phyloP scores from a whole-genome alignment of 441 rosid genomes.

The Erysimum cheiri region DNA sequence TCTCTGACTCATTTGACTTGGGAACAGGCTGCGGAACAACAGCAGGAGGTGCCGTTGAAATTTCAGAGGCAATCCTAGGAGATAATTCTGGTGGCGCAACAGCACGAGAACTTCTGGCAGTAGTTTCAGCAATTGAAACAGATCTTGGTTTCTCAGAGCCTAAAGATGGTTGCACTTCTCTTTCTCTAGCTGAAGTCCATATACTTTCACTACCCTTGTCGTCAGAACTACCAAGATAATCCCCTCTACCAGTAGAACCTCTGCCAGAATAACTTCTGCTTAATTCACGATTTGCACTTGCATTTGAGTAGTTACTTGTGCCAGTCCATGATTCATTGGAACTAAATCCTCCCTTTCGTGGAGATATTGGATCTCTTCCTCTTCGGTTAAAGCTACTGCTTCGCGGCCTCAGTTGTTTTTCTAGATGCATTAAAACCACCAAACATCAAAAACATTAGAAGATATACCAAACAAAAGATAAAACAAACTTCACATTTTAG shows the following conservation, averaged over 20 bases:
- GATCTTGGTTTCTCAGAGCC: constrained; percentile 66
- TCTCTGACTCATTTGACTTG: constrained; percentile 74
- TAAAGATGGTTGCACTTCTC: constrained; percentile 55
- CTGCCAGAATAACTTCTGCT: constrained; percentile 67
- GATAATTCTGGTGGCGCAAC: constrained; percentile 49
- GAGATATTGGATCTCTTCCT: constrained; percentile 80
- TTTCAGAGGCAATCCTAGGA: constrained; percentile 51
- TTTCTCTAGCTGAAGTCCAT: constrained; percentile 65
- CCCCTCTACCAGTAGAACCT: constrained; percentile 59
- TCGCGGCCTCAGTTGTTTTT: constrained; percentile 56
- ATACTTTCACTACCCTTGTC: constrained; percentile 57
- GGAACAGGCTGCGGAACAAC: constrained; percentile 50
- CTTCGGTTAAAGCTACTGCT: constrained; percentile 71
- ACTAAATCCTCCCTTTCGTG: constrained; percentile 64
- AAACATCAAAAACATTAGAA: constrained; percentile 31
- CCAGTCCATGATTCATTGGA: constrained; percentile 72
- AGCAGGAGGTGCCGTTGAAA: constrained; percentile 50
- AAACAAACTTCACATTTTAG: constrained; percentile 8
- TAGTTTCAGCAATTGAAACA: constrained; percentile 50
- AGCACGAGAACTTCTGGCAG: constrained; percentile 48
- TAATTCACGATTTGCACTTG: constrained; percentile 60
- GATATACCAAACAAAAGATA: constrained; percentile 15
- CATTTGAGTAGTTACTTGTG: constrained; percentile 54
- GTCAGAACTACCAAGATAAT: constrained; percentile 58
- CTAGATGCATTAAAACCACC: constrained; percentile 52